Conservation (phyloP, 176 grass and related monocot species). For the Aechmea fasciata region DNA sequence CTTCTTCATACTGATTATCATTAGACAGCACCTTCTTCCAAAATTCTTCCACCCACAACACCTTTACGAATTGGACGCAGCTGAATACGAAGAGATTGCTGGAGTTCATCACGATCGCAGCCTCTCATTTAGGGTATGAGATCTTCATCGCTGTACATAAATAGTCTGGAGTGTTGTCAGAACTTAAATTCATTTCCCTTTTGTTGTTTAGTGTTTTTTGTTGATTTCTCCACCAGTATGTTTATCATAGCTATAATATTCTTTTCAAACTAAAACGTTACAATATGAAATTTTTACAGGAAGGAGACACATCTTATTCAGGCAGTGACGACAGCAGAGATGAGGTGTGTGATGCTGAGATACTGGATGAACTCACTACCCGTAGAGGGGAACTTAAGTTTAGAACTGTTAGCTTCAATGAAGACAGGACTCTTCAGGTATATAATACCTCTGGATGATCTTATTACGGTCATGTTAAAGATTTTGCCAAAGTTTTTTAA, state of each 20-base stretch:
- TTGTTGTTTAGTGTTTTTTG: neutral
- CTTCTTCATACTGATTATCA: slow-evolving; percentile 77
- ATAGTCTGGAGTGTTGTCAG: neutral
- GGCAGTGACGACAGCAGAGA: slow-evolving; percentile 21
- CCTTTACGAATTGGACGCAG: slow-evolving; percentile 69
- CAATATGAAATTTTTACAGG: slow-evolving; percentile 16
- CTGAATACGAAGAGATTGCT: slow-evolving; percentile 84
- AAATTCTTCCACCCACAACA: slow-evolving; percentile 58
- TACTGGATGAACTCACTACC: slow-evolving; percentile 78
- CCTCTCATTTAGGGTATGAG: slow-evolving; percentile 25
- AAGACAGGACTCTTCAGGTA: slow-evolving; percentile 66
- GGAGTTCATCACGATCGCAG: slow-evolving; percentile 23
- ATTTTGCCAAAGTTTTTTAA: no score
- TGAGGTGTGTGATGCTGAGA: slow-evolving; percentile 50
- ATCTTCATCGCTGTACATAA: neutral
- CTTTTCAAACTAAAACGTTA: neutral
- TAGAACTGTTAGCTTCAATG: slow-evolving; percentile 32
- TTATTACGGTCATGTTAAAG: neutral
- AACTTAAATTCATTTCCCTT: neutral
- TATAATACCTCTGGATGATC: neutral
- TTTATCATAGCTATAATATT: neutral
- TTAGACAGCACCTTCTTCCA: slow-evolving; percentile 72
- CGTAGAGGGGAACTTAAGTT: slow-evolving; percentile 76
- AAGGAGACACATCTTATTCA: slow-evolving; percentile 23
- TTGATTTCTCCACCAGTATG: neutral